Evolutionary conservation across 1,284 basidiomycete genomes (phyloP).

Genomic region (Vanrija humicola): DNA sequence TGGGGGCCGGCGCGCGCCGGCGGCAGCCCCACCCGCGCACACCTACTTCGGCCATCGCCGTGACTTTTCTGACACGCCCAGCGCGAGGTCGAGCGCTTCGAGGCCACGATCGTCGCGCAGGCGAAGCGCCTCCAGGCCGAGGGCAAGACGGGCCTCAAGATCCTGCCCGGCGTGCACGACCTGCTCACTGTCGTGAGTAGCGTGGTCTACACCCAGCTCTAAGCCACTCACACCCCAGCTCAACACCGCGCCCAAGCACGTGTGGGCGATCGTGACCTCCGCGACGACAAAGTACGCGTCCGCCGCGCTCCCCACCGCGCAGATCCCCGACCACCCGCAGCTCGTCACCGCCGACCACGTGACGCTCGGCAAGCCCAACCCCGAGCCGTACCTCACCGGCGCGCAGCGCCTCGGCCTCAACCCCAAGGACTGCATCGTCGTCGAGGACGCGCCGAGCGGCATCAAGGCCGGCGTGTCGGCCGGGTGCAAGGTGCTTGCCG

Average conservation of each 20-base stretch:
- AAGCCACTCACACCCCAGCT: conserved; percentile 32
- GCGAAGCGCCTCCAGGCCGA: conserved; percentile 37
- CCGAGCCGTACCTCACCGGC: conserved; percentile 64
- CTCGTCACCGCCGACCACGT: conserved; percentile 73
- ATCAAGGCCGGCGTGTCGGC: conserved; percentile 67
- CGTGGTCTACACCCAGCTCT: background rate
- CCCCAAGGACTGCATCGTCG: conserved; percentile 56
- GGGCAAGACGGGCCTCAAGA: conserved; percentile 43
- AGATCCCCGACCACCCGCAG: conserved; percentile 57
- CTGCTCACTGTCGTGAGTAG: conserved; percentile 35
- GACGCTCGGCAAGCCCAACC: conserved; percentile 69
- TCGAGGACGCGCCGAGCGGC: conserved; percentile 80
- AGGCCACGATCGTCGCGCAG: conserved; percentile 43
- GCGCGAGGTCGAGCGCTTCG: conserved; percentile 36
- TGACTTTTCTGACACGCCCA: background rate
- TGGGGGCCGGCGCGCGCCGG: too few relatives aligned
- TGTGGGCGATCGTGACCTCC: conserved; percentile 77
- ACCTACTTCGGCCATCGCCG: too few relatives aligned
- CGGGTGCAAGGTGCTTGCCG: conserved; percentile 68
- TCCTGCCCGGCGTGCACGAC: conserved; percentile 42
- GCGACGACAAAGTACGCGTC: conserved; percentile 66
- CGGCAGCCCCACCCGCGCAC: too few relatives aligned
- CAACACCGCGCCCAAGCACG: conserved; percentile 68
- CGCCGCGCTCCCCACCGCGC: conserved; percentile 59
- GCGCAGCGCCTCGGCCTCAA: conserved; percentile 37